Base-by-base conservation (phyloP, 352 stramenopile genomes). In the Globisporangium nunn region DNA sequence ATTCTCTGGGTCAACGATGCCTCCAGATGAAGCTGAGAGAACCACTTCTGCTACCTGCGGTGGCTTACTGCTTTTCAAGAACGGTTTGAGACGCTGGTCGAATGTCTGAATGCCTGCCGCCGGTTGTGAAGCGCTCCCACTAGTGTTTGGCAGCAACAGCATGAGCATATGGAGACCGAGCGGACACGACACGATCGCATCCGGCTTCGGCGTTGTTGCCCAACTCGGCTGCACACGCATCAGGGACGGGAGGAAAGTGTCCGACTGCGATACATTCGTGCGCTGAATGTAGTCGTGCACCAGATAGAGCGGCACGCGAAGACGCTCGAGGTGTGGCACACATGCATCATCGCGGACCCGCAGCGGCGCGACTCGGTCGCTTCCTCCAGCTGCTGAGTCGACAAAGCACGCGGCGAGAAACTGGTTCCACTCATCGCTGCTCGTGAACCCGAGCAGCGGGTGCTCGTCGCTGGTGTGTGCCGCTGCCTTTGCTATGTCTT, bases 211-310 rank as follows among this genome's bases (percentile, higher is more conserved):
- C 18, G 35, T 8, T 10, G 30, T 4, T 15, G 14, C 14, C 15
- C 6, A 10, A 4, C 44, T 31, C 4, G n/a, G 28, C 10, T 23
- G 10, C 41, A 75, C 17, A 6, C 56, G 59, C 14, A 82, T 35
- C 39, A 87, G 62, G 12, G 68, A 52, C 1, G 76, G 78, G 11
- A 81, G 41, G 17, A 76, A 65, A 10, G 58, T 12, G n/a, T 59
- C 43, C 12, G 61, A 29, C 10, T 66, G 50, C 6, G 70, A 71
- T 7, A 66, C 64, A 45, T 81, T 79, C 6, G 81, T 84, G 28
- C 82, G 74, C 35, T 75, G 70, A 17, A 89, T n/a, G 63, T 85
- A 92, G 66, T 89, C 73, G 64, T 91, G 81, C 1, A 71, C 66
- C 15, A 81, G 59, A 53, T 72, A 74, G 11, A 76, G 51, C 1